phyloP scores from a whole-genome alignment of 2,329 filamentous ascomycete species.

The Acrocalymma vagum region DNA sequence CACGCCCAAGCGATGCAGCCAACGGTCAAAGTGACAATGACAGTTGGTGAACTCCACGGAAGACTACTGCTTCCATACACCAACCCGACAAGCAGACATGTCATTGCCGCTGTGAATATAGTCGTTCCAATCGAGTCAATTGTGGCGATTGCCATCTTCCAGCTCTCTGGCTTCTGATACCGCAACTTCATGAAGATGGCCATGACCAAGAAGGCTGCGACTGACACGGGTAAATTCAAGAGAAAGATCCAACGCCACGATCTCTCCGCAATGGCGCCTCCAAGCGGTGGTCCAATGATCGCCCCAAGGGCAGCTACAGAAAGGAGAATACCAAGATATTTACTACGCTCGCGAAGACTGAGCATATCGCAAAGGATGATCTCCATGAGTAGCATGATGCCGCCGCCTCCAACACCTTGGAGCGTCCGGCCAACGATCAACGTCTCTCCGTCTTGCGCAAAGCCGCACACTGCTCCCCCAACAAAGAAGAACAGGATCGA shows the following conservation, averaged over 20 bases:
- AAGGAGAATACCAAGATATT: constrained; percentile 36
- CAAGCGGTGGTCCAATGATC: constrained; percentile 20
- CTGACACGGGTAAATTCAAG: constrained; percentile 31
- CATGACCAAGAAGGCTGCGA: constrained; percentile 17
- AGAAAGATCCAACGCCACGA: constrained; percentile 56
- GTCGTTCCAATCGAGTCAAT: constrained; percentile 53
- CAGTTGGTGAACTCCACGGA: constrained; percentile 48
- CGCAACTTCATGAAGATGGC: constrained; percentile 46
- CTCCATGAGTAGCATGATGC: constrained; percentile 52
- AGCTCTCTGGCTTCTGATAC: no score
- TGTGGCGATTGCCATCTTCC: not conserved
- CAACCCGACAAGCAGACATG: constrained; percentile 50
- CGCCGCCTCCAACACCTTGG: constrained; percentile 59
- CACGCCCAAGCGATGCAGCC: constrained; percentile 46
- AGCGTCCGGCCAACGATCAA: constrained; percentile 65
- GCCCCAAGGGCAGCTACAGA: constrained; percentile 17
- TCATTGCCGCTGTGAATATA: constrained; percentile 48
- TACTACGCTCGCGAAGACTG: constrained; percentile 52
- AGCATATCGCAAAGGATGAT: constrained; percentile 59
- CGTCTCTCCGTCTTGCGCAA: not conserved
- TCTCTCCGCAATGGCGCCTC: constrained; percentile 23
- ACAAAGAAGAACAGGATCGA: constrained; percentile 52
- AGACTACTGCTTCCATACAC: constrained; percentile 51
- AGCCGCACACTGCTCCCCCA: not conserved
- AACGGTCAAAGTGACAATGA: constrained; percentile 53